Conservation (phyloP, 108 stramenopile genomes). For the Discostella pseudostelligera region DNA sequence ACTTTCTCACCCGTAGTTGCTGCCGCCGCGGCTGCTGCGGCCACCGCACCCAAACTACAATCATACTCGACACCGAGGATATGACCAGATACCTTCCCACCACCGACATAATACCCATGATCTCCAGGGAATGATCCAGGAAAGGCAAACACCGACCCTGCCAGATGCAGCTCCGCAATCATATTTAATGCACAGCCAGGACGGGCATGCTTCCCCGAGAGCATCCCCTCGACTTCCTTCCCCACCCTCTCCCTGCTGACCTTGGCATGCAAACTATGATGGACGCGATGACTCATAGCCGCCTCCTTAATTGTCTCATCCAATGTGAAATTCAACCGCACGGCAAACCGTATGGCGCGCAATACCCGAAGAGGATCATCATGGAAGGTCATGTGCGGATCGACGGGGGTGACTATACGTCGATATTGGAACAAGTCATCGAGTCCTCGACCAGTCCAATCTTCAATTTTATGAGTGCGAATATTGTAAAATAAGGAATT, state of each 20-base stretch:
- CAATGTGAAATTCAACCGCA: slow-evolving; percentile 73
- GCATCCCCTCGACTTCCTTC: slow-evolving; percentile 89
- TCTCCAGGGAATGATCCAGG: slow-evolving; percentile 58
- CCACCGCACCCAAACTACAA: slow-evolving; percentile 21
- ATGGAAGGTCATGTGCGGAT: slow-evolving; percentile 75
- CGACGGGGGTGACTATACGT: slow-evolving; percentile 79
- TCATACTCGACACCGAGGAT: slow-evolving; percentile 40
- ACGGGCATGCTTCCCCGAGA: slow-evolving; percentile 68
- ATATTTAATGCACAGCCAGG: slow-evolving; percentile 62
- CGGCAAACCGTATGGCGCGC: slow-evolving; percentile 88
- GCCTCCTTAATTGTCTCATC: slow-evolving; percentile 62
- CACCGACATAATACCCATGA: slow-evolving; percentile 6
- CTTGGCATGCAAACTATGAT: slow-evolving; percentile 75
- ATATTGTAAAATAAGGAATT: slow-evolving; percentile 96
- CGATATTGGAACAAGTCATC: slow-evolving; percentile 62
- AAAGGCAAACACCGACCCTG: slow-evolving; percentile 67
- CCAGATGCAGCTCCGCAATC: slow-evolving; percentile 68
- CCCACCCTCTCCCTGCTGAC: slow-evolving; percentile 90
- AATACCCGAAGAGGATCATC: slow-evolving; percentile 94
- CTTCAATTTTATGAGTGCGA: slow-evolving; percentile 75
- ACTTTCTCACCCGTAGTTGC: not conserved
- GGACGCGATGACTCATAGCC: slow-evolving; percentile 51
- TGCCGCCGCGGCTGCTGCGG: not conserved
- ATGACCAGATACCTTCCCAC: slow-evolving; percentile 44
- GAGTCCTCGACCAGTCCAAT: slow-evolving; percentile 86